These are phyloP conservation scores for Lagenidium giganteum DNA, from an alignment of 352 stramenopile genomes.

Conservation along the genomic window DNA sequence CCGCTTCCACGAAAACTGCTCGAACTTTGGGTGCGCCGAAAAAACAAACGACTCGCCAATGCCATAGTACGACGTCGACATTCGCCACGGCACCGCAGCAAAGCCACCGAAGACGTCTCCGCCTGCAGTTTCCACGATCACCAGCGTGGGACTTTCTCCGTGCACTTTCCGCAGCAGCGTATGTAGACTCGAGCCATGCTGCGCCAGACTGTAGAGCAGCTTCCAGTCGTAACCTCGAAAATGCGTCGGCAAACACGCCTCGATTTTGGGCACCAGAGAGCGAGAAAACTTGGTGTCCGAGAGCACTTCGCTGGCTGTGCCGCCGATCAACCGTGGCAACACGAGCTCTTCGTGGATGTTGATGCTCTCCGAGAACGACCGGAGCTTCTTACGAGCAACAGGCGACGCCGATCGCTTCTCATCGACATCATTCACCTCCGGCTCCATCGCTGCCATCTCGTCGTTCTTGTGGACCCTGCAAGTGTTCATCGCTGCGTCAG, in stretches of 20 bases:
- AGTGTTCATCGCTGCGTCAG: too few relatives aligned
- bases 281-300: slow-evolving; percentile 26
- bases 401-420: background rate
- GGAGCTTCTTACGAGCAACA: slow-evolving; percentile 15
- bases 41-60: slow-evolving; percentile 73
- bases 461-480: too few relatives aligned
- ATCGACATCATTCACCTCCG: too few relatives aligned
- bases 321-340: slow-evolving; percentile 44
- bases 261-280: slow-evolving; percentile 54
- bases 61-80: slow-evolving; percentile 59
- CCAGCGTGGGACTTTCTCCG: slow-evolving; percentile 32
- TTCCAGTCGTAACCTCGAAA: slow-evolving; percentile 65
- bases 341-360: slow-evolving; percentile 21
- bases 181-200: slow-evolving; percentile 67
- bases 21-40: slow-evolving; percentile 47
- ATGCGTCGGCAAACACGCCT: slow-evolving; percentile 40
- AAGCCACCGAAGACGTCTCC: slow-evolving; percentile 71
- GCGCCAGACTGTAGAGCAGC: slow-evolving; percentile 48
- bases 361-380: slow-evolving; percentile 29
- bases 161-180: slow-evolving; percentile 41
- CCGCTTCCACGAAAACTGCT: slow-evolving; percentile 56
- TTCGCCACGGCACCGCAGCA: slow-evolving; percentile 33
- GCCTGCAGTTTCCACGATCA: slow-evolving; percentile 58
- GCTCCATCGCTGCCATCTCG: too few relatives aligned
- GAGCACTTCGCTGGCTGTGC: slow-evolving; percentile 35